These are phyloP conservation scores for Puccinia triticina DNA, from an alignment of 1,284 basidiomycete species.

Conservation along the genomic window DNA sequence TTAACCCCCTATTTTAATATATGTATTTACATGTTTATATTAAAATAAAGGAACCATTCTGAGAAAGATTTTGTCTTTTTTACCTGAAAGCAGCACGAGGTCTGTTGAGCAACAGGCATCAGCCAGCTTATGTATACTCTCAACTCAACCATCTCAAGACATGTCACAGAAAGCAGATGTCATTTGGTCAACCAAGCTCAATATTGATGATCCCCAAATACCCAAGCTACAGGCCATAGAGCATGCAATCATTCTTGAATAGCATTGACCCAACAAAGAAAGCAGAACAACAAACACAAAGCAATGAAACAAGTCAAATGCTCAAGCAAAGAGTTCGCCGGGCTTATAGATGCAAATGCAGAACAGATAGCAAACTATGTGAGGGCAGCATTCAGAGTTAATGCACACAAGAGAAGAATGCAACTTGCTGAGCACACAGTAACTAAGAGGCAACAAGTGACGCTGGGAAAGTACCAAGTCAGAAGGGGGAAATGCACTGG, in stretches of 20 bases:
- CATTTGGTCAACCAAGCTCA: neutral
- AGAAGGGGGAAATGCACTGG: neutral
- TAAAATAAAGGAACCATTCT: too few relatives aligned
- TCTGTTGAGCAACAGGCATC: constrained; percentile 1
- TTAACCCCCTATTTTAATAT: too few relatives aligned
- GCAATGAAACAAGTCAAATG: neutral
- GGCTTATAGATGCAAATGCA: constrained; percentile 14
- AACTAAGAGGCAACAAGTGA: neutral
- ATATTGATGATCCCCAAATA: constrained; percentile 6
- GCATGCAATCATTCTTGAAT: neutral
- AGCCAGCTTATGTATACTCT: constrained; percentile 1
- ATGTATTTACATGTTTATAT: too few relatives aligned
- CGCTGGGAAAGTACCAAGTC: neutral
- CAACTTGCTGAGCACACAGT: neutral
- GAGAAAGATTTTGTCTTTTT: too few relatives aligned
- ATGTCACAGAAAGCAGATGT: neutral
- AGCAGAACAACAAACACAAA: neutral
- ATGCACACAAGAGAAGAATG: constrained; percentile 5
- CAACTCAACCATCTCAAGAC: neutral
- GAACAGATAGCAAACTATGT: neutral
- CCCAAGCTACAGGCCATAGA: neutral
- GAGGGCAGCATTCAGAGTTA: neutral
- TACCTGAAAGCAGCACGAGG: too few relatives aligned
- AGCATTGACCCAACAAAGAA: neutral
- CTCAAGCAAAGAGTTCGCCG: neutral